phyloP scores from a whole-genome alignment of 2,329 filamentous ascomycete genomes.

The Scorias spongiosa region DNA sequence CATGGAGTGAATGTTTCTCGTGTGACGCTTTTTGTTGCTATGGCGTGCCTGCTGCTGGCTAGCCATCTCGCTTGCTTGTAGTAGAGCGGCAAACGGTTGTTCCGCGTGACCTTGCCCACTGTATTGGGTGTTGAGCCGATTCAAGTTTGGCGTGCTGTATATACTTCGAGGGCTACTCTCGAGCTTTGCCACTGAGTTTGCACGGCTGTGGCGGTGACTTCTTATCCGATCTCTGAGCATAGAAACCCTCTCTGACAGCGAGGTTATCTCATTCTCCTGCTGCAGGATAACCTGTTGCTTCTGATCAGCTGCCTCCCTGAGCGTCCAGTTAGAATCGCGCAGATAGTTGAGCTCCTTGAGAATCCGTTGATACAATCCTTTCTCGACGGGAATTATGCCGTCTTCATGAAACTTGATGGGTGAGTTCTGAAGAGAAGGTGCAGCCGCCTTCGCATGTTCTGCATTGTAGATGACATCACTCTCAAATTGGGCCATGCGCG shows the following conservation, averaged over 20 bases:
- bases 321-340: slow-evolving; percentile 47
- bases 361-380: slow-evolving; percentile 41
- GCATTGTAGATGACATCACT: slow-evolving; percentile 67
- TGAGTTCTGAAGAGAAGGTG: slow-evolving; percentile 24
- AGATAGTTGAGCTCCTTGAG: slow-evolving; percentile 42
- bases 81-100: slow-evolving; percentile 53
- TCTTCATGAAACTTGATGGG: slow-evolving; percentile 29
- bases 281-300: slow-evolving; percentile 67
- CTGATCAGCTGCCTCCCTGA: slow-evolving; percentile 51
- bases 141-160: slow-evolving; percentile 21
- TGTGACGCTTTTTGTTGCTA: slow-evolving; percentile 46
- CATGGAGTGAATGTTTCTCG: slow-evolving; percentile 63
- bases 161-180: slow-evolving; percentile 38
- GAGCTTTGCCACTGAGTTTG: slow-evolving; percentile 31
- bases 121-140: slow-evolving; percentile 10
- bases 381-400: slow-evolving; percentile 24
- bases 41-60: slow-evolving; percentile 59
- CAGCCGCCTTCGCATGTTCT: slow-evolving; percentile 47
- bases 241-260: slow-evolving; percentile 59
- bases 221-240: slow-evolving; percentile 70
- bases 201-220: slow-evolving; percentile 73
- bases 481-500: slow-evolving; percentile 79
- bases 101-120: slow-evolving; percentile 34
- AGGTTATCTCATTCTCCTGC: slow-evolving; percentile 57
- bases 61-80: slow-evolving; percentile 59